phyloP scores from a whole-genome alignment of 2,329 filamentous ascomycete species.

The Cladosporium velox region DNA sequence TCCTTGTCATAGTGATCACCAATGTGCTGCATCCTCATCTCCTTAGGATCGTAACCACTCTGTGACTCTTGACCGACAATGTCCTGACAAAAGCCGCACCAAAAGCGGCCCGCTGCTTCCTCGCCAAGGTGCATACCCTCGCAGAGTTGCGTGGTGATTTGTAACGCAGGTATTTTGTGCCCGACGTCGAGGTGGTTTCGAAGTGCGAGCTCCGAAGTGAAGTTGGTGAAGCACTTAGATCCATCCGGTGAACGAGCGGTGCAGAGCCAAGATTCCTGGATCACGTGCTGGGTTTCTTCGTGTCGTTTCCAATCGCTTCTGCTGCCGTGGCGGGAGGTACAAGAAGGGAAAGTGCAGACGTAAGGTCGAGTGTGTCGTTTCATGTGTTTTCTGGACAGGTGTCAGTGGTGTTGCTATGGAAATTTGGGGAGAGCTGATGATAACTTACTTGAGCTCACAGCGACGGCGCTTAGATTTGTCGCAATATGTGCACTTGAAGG shows the following conservation, averaged over 20 bases:
- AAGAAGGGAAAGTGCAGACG: conserved; percentile 72
- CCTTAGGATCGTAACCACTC: neutral
- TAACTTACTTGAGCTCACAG: neutral
- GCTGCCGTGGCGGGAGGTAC: conserved; percentile 77
- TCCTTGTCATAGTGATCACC: conserved; percentile 68
- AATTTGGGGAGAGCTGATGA: neutral
- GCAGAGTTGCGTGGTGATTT: neutral
- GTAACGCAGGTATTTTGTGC: neutral
- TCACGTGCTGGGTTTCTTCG: conserved; percentile 76
- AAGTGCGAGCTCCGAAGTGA: conserved; percentile 91
- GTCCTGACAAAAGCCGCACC: neutral
- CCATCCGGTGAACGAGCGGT: conserved; percentile 41
- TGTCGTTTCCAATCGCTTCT: conserved; percentile 95
- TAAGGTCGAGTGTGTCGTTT: conserved; percentile 82
- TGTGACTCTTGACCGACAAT: neutral
- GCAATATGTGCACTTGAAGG: neutral
- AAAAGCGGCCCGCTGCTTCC: neutral
- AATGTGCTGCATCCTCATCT: conserved; percentile 67
- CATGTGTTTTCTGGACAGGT: conserved; percentile 69
- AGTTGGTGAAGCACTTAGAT: conserved; percentile 58
- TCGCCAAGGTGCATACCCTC: neutral
- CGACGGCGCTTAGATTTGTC: neutral
- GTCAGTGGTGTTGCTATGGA: neutral
- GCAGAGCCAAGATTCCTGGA: conserved; percentile 73
- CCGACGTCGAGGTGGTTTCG: conserved; percentile 25